phyloP scores from a whole-genome alignment of 2,329 filamentous ascomycete genomes.

The Cladorrhinum sp. region DNA sequence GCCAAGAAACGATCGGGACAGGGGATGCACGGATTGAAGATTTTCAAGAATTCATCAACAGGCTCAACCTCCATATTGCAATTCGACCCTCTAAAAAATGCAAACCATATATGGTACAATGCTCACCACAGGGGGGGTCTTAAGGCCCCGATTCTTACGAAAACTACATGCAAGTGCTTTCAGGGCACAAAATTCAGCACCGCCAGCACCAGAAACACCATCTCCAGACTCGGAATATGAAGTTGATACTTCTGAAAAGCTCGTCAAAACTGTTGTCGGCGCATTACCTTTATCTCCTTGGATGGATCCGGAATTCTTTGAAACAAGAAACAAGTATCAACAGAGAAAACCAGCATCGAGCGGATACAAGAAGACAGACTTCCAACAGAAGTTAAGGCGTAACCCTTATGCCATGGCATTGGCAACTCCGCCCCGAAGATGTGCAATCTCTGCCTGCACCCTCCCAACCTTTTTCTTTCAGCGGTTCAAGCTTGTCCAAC shows the following conservation, averaged over 20 bases:
- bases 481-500: conserved; percentile 53
- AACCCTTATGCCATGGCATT: conserved; percentile 68
- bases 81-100: not conserved
- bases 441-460: conserved; percentile 43
- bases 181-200: not conserved
- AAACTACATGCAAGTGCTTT: not conserved
- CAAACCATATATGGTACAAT: not conserved
- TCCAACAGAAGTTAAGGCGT: conserved; percentile 56
- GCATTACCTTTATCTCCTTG: conserved; percentile 53
- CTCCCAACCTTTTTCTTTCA: conserved; percentile 64
- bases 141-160: not conserved
- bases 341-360: conserved; percentile 36
- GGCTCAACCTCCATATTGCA: not conserved
- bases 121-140: not conserved
- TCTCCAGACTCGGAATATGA: not conserved
- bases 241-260: conserved; percentile 41
- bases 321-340: conserved; percentile 42
- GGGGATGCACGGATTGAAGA: not conserved
- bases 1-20: not conserved
- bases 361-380: conserved; percentile 29
- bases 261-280: conserved; percentile 44
- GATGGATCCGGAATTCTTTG: conserved; percentile 50
- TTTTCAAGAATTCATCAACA: not conserved
- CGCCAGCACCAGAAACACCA: not conserved
- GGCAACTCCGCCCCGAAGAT: conserved; percentile 57